These are phyloP conservation scores for Stemphylium lycopersici DNA, from an alignment of 2,329 filamentous ascomycete species.

Conservation along the genomic window DNA sequence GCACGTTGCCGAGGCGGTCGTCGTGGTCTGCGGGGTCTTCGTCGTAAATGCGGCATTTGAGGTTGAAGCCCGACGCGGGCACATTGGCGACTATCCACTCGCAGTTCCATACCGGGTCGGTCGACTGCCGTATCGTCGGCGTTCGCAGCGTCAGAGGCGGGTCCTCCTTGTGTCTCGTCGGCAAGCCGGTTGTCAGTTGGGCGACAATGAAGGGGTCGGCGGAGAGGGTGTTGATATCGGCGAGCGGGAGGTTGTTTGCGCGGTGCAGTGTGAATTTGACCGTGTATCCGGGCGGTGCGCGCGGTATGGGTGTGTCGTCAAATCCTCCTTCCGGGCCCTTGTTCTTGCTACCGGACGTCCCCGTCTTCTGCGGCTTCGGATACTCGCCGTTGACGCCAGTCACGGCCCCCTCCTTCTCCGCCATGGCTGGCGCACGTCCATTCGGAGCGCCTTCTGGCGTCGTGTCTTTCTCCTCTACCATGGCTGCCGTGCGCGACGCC, in stretches of 20 bases:
- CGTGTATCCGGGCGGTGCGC: constrained; percentile 78
- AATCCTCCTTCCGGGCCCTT: constrained; percentile 74
- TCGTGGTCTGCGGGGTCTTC: constrained; percentile 87
- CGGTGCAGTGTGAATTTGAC: constrained; percentile 83
- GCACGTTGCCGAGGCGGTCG: constrained; percentile 86
- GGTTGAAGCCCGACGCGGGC: constrained; percentile 76
- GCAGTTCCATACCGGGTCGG: constrained; percentile 80
- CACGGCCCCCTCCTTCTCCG: constrained; percentile 19
- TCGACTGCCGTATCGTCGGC: constrained; percentile 72
- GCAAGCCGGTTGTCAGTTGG: constrained; percentile 73
- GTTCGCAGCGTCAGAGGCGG: constrained; percentile 76
- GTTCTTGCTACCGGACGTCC: constrained; percentile 34
- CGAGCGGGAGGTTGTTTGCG: constrained; percentile 80
- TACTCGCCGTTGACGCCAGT: constrained; percentile 18
- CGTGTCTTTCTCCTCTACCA: constrained; percentile 20
- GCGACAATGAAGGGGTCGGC: constrained; percentile 85
- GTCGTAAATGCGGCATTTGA: constrained; percentile 88
- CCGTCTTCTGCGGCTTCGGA: constrained; percentile 33
- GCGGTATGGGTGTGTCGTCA: constrained; percentile 77
- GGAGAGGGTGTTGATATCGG: constrained; percentile 76
- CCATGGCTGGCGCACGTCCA: constrained; percentile 16
- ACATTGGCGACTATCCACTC: constrained; percentile 90
- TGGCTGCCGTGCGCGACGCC: constrained; percentile 13
- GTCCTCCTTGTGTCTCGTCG: constrained; percentile 83
- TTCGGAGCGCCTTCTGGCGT: constrained; percentile 13